Percentiles rank a stretch among this genome's conserved stretches.
Evolutionary conservation across 2,329 filamentous ascomycete species (phyloP).

Genomic region (Pseudocercospora cruenta): DNA sequence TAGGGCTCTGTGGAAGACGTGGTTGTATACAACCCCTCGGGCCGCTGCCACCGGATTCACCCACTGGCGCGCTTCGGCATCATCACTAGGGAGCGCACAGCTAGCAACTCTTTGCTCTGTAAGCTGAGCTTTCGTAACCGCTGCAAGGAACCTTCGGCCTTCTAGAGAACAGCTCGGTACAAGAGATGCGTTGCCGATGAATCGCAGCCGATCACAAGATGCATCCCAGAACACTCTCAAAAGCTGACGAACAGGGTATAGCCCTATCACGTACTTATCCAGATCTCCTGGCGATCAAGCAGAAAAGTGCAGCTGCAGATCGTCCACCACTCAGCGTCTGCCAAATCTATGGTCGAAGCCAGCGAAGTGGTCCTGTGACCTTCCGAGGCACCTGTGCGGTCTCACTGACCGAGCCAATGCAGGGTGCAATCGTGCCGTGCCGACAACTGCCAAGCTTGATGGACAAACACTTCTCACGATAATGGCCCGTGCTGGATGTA

Average conservation of each 20-base stretch:
- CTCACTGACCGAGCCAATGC: neutral
- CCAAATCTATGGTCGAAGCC: neutral
- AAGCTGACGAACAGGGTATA: conserved; percentile 1
- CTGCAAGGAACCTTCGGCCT: neutral
- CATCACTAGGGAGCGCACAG: neutral
- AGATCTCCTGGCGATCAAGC: conserved; percentile 6
- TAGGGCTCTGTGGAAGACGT: neutral
- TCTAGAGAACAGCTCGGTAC: neutral
- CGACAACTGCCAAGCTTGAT: neutral
- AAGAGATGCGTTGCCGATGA: neutral
- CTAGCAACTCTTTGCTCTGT: neutral
- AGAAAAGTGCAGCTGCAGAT: neutral
- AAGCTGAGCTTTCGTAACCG: neutral
- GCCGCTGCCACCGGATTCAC: neutral
- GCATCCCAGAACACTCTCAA: neutral
- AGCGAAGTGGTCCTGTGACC: conserved; percentile 4
- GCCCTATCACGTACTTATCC: neutral
- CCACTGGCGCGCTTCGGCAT: neutral
- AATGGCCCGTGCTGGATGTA: conserved; percentile 1
- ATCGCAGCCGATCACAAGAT: neutral
- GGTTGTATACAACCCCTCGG: neutral
- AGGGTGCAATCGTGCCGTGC: neutral
- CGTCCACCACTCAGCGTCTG: neutral
- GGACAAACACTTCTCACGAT: neutral
- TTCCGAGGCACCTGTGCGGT: conserved; percentile 5